phyloP scores from a whole-genome alignment of 2,329 filamentous ascomycete species.

The Grosmannia clavigera region DNA sequence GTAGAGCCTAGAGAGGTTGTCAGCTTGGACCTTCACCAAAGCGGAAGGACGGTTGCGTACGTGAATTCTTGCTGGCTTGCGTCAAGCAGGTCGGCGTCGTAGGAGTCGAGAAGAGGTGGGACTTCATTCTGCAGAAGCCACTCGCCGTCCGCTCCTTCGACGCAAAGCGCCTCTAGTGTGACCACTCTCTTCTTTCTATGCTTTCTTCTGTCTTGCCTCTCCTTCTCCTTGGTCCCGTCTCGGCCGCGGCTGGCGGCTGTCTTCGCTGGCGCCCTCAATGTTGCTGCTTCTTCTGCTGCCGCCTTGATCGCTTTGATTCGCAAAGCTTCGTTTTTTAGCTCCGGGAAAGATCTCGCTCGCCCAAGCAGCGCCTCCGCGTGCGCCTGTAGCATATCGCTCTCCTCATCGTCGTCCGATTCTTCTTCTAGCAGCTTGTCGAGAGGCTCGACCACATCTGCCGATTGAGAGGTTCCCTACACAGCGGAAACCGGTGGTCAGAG shows the following conservation, averaged over 20 bases:
- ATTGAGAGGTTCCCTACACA: conserved; percentile 40
- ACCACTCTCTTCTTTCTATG: conserved; percentile 22
- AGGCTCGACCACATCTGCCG: conserved; percentile 37
- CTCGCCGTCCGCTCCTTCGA: conserved; percentile 20
- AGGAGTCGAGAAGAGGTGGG: conserved; percentile 34
- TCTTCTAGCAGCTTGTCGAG: conserved; percentile 49
- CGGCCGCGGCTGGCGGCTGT: neutral
- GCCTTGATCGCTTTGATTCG: conserved; percentile 33
- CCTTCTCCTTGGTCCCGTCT: neutral
- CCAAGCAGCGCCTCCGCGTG: conserved; percentile 53
- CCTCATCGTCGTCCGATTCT: conserved; percentile 31
- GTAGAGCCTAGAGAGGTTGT: conserved; percentile 31
- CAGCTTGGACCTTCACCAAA: neutral
- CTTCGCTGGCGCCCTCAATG: neutral
- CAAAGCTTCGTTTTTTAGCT: conserved; percentile 46
- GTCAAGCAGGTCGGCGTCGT: conserved; percentile 59
- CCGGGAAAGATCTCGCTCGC: conserved; percentile 65
- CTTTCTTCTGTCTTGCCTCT: neutral
- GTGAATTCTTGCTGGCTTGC: conserved; percentile 77
- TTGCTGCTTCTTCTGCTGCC: neutral
- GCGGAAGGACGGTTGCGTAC: conserved; percentile 33
- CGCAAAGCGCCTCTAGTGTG: conserved; percentile 37
- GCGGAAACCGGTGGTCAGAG: neutral
- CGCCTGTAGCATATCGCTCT: conserved; percentile 18
- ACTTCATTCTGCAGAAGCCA: conserved; percentile 14